A percentile compares a stretch with the other conserved stretches of the same genome.
Evolutionary conservation across 148 eudicot species (phyloP).

Genomic region (Camellia lanceoleosa): DNA sequence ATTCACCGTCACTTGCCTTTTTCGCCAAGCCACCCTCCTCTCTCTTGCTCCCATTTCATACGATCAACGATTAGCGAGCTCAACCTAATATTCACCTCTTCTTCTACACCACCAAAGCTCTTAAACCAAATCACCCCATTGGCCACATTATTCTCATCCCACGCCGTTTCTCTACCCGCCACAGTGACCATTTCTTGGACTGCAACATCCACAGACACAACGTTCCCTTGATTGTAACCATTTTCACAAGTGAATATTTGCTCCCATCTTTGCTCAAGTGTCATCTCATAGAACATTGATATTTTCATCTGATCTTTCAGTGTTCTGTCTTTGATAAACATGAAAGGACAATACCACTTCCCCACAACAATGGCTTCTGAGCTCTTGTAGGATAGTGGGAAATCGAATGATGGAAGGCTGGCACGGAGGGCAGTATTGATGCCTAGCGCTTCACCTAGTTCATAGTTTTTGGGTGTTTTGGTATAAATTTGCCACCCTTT

Average conservation of each 20-base stretch:
- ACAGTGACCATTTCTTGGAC: conserved; percentile 40
- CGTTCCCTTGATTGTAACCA: conserved; percentile 14
- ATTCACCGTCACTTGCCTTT: conserved; percentile 32
- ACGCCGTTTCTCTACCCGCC: conserved; percentile 34
- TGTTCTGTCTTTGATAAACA: conserved; percentile 44
- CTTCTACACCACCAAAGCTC: conserved; percentile 10
- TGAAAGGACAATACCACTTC: conserved; percentile 68
- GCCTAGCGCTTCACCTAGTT: conserved; percentile 52
- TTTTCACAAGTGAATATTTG: conserved; percentile 40
- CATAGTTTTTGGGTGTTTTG: conserved; percentile 28
- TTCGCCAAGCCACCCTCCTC: conserved; percentile 49
- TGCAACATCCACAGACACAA: conserved; percentile 36
- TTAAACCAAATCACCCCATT: conserved; percentile 46
- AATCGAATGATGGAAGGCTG: conserved; percentile 33
- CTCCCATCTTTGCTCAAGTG: conserved; percentile 62
- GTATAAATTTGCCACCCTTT: conserved; percentile 34
- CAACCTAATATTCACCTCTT: conserved; percentile 38
- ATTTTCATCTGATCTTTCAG: conserved; percentile 30
- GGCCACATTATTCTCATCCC: conserved; percentile 25
- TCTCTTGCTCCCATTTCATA: conserved; percentile 68
- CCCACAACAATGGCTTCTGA: conserved; percentile 42
- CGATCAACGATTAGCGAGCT: conserved; percentile 50
- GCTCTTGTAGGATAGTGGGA: conserved; percentile 19
- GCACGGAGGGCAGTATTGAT: conserved; percentile 40
- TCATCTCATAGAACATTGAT: conserved; percentile 40